These are phyloP conservation scores for Kodamaea laetipori DNA, from an alignment of 805 yeast genomes.

Conservation along the genomic window DNA sequence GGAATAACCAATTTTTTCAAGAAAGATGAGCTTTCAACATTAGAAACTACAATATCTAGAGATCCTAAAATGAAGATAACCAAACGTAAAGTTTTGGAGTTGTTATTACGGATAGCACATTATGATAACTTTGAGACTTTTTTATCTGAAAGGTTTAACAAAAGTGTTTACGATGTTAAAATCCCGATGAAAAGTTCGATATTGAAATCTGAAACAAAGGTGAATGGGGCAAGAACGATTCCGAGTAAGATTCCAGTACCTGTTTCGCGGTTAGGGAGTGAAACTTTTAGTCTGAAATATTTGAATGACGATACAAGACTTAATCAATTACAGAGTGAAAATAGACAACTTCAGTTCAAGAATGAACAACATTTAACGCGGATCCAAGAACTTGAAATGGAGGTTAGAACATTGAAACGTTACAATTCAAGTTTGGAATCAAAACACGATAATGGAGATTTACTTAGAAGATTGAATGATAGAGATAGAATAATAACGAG, in stretches of 20 bases:
- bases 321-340: not conserved
- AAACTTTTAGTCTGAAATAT: not conserved
- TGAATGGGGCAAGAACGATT: not conserved
- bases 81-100: constrained; percentile 25
- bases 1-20: constrained; percentile 21
- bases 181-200: constrained; percentile 1
- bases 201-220: not conserved
- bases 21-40: constrained; percentile 13
- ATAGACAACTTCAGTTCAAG: constrained; percentile 3
- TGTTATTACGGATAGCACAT: constrained; percentile 27
- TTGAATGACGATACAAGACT: not conserved
- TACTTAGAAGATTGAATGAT: constrained; percentile 6
- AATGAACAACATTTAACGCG: not conserved
- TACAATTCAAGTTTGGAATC: constrained; percentile 22
- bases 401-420: constrained; percentile 18
- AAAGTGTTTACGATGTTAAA: constrained; percentile 5
- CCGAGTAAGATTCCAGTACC: not conserved
- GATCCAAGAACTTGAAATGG: constrained; percentile 22
- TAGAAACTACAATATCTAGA: constrained; percentile 15
- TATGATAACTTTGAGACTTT: constrained; percentile 22
- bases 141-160: constrained; percentile 21
- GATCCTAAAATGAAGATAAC: constrained; percentile 20
- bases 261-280: not conserved
- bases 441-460: constrained; percentile 11
- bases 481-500: constrained; percentile 9